Conservation (phyloP, 768 basidiomycete species). For the Trichaptum fuscoviolaceum region DNA sequence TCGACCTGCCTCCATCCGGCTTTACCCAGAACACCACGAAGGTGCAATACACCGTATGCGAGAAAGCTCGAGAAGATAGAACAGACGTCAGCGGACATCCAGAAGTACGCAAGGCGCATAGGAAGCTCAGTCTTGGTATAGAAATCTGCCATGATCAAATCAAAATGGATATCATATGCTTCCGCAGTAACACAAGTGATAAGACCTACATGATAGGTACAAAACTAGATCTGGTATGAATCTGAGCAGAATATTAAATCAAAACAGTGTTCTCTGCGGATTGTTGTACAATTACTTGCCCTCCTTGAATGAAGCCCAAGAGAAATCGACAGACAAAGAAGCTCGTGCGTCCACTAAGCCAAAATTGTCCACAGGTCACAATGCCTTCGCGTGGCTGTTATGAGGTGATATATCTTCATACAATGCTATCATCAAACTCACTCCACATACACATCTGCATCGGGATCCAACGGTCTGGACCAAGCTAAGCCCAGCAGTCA, state of each 20-base stretch:
- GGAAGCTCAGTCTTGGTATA: slow-evolving; percentile 59
- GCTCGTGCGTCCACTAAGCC: slow-evolving; percentile 44
- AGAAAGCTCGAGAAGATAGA: slow-evolving; percentile 48
- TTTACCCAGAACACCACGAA: slow-evolving; percentile 50
- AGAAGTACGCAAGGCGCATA: slow-evolving; percentile 50
- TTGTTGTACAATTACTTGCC: slow-evolving; percentile 22
- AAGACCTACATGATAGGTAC: slow-evolving; percentile 50
- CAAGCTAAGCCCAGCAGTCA: slow-evolving; percentile 26
- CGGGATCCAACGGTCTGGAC: slow-evolving; percentile 63
- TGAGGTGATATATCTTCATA: not conserved
- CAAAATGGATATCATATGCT: not conserved
- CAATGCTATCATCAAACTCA: slow-evolving; percentile 3
- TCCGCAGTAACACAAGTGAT: not conserved
- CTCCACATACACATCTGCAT: slow-evolving; percentile 54
- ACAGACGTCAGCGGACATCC: slow-evolving; percentile 44
- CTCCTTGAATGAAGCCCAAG: slow-evolving; percentile 43
- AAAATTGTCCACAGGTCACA: slow-evolving; percentile 49
- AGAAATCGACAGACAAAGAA: slow-evolving; percentile 46
- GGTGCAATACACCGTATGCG: slow-evolving; percentile 55
- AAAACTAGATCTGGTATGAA: slow-evolving; percentile 58
- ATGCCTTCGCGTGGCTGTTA: slow-evolving; percentile 21
- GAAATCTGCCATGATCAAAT: slow-evolving; percentile 33
- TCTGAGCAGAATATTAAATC: slow-evolving; percentile 18
- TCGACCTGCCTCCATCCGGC: slow-evolving; percentile 44
- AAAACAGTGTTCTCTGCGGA: too few relatives aligned